Base-by-base conservation (phyloP, 73 alveolate genomes). In the Stentor coeruleus region DNA sequence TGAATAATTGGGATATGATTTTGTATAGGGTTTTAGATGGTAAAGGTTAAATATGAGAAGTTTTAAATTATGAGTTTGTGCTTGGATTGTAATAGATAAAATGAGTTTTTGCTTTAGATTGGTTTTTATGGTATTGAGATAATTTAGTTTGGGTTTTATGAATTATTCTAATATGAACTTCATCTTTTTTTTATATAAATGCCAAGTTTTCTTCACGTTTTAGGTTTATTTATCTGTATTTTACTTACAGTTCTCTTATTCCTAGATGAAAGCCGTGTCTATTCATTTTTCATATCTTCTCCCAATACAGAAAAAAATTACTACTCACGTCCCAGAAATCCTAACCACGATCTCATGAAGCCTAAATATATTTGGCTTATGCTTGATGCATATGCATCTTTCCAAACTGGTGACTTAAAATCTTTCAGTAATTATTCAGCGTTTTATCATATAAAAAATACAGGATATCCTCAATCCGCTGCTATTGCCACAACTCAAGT, bases 401-500 rank as follows among this genome's bases (percentile, higher is more conserved):
- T 26, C 37, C 39, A 26, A 2, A 20, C 79, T 33, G 79, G 79
- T 20, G 79, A 66, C 37, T 66, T 66, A 66, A 15, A 37, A 1
- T 26, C 42, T 11, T 66, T 28, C 37, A 15, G 20, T 28, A 66
- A 66, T 33, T 11, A 66, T 2, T 66, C 79, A 20, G 36, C 79
- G 2, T 66, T 1, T 66, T 66, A 26, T 40, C n/a, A 66, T 33
- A 31, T 66, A 15, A 20, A 33, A 31, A 20, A 20, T 40, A 20
- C 1, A 11, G 79, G 79, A 20, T 66, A 66, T 33, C 79, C 79
- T 20, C 79, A 66, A 66, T 66, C 79, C 36, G 79, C 79, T 15
- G 37, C 79, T 14, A 2, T 66, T 1, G 26, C n/a, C 37, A 15
- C 79, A 20, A 31, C n/a, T 1, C 79, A 66, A 33, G 42, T 66